These are phyloP conservation scores for Amanita rubescens DNA, from an alignment of 768 basidiomycete species.

Conservation along the genomic window DNA sequence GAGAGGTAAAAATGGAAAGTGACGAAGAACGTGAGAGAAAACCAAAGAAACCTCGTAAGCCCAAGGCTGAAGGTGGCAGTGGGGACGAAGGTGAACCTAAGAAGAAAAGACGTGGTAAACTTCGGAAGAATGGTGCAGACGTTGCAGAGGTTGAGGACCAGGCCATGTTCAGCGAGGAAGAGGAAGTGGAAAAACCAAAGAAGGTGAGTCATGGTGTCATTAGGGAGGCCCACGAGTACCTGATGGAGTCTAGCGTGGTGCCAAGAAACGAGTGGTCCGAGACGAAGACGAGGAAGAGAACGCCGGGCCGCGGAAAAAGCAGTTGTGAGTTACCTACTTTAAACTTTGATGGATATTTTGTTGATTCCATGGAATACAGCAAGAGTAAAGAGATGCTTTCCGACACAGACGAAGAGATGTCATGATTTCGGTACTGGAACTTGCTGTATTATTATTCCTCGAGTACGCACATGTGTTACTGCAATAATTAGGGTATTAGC, in stretches of 20 bases:
- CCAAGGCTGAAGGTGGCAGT: slow-evolving; percentile 43
- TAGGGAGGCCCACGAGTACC: slow-evolving; percentile 12
- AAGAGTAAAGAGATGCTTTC: slow-evolving; percentile 87
- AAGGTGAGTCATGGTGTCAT: slow-evolving; percentile 41
- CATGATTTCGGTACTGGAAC: slow-evolving; percentile 25
- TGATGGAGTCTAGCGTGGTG: slow-evolving; percentile 26
- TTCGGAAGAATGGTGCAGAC: slow-evolving; percentile 48
- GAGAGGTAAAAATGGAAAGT: slow-evolving; percentile 59
- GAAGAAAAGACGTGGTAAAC: slow-evolving; percentile 65
- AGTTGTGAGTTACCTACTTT: slow-evolving; percentile 48
- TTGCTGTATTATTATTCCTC: slow-evolving; percentile 6
- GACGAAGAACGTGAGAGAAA: slow-evolving; percentile 76
- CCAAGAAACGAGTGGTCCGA: slow-evolving; percentile 70
- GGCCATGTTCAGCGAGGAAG: slow-evolving; percentile 65
- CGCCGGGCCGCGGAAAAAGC: slow-evolving; percentile 65
- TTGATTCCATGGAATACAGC: slow-evolving; percentile 30
- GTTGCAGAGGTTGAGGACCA: slow-evolving; percentile 57
- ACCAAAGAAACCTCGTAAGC: slow-evolving; percentile 46
- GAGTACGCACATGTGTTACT: neutral
- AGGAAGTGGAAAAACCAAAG: slow-evolving; percentile 59
- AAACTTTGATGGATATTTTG: neutral
- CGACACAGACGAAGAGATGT: slow-evolving; percentile 83
- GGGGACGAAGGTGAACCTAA: slow-evolving; percentile 61
- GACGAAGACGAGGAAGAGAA: slow-evolving; percentile 73
- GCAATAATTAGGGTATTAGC: neutral